Evolutionary conservation across 257 asterid species (phyloP).

Genomic region (Salvia hispanica): DNA sequence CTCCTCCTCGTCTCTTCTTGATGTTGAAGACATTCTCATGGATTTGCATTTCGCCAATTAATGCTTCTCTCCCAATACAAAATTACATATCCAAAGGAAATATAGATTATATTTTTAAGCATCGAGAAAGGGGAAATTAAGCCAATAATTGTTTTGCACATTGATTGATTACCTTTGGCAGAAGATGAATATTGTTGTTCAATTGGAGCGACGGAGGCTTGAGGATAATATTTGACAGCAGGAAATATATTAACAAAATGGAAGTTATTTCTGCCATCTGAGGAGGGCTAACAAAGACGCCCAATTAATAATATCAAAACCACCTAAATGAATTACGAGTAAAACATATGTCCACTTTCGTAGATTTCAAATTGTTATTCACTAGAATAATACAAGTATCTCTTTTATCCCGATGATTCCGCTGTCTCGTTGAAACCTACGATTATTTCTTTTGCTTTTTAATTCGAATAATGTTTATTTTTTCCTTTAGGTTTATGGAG

Average conservation of each 20-base stretch:
- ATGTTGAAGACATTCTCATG: constrained; percentile 19
- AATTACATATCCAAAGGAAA: too few relatives aligned
- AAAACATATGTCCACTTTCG: background rate
- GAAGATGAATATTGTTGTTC: background rate
- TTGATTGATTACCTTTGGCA: too few relatives aligned
- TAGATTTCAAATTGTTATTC: background rate
- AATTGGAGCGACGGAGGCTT: background rate
- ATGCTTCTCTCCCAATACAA: too few relatives aligned
- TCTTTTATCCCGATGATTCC: background rate
- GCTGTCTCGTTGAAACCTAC: too few relatives aligned
- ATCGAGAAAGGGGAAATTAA: too few relatives aligned
- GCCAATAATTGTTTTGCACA: too few relatives aligned
- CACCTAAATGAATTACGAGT: background rate
- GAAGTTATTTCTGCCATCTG: constrained; percentile 6
- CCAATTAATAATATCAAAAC: background rate
- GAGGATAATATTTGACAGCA: background rate
- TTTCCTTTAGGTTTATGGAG: too few relatives aligned
- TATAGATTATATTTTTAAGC: too few relatives aligned
- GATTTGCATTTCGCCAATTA: background rate
- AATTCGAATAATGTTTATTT: too few relatives aligned
- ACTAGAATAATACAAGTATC: background rate
- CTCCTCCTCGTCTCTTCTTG: constrained; percentile 30
- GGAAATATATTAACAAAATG: background rate
- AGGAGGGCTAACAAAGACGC: too few relatives aligned
- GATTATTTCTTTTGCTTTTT: too few relatives aligned